Evolutionary conservation across 805 yeast species (phyloP).

Genomic region (Isabelozyma rhagii): DNA sequence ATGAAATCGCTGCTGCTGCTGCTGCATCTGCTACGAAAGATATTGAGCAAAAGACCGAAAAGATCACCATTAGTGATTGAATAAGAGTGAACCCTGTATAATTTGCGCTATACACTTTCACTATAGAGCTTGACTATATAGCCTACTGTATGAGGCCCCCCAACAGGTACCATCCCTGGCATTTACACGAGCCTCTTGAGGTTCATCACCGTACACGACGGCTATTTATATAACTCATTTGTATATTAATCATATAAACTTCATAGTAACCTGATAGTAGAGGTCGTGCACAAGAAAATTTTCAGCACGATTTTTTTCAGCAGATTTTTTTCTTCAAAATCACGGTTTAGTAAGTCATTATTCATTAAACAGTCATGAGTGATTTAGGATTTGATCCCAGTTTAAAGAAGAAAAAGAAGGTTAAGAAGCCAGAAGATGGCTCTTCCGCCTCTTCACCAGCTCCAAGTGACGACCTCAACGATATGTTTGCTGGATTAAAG

Average conservation of each 20-base stretch:
- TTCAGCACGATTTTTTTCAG: neutral
- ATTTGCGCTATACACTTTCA: neutral
- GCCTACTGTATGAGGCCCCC: too few relatives aligned
- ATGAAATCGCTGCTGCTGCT: conserved; percentile 17
- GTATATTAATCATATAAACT: too few relatives aligned
- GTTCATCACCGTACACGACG: too few relatives aligned
- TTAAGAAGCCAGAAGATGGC: conserved; percentile 42
- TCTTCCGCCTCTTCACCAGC: conserved; percentile 19
- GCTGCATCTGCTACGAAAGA: conserved; percentile 43
- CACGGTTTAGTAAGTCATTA: neutral
- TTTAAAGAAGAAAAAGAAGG: conserved; percentile 77
- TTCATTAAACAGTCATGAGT: conserved; percentile 23
- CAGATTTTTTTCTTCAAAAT: neutral
- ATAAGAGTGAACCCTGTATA: neutral
- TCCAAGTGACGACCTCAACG: conserved; percentile 43
- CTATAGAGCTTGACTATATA: too few relatives aligned
- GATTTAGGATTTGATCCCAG: conserved; percentile 71
- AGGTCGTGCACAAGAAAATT: too few relatives aligned
- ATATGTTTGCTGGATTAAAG: conserved; percentile 68
- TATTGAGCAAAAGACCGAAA: conserved; percentile 21
- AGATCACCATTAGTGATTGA: conserved; percentile 16
- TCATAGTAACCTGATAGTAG: too few relatives aligned
- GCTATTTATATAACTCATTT: too few relatives aligned
- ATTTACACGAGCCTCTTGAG: too few relatives aligned
- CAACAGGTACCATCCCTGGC: too few relatives aligned